Percentiles rank a stretch among this genome's conserved stretches.
These are phyloP conservation scores for Zelopaecilomyces penicillatus DNA, from an alignment of 2,329 filamentous ascomycete genomes.

Conservation along the genomic window DNA sequence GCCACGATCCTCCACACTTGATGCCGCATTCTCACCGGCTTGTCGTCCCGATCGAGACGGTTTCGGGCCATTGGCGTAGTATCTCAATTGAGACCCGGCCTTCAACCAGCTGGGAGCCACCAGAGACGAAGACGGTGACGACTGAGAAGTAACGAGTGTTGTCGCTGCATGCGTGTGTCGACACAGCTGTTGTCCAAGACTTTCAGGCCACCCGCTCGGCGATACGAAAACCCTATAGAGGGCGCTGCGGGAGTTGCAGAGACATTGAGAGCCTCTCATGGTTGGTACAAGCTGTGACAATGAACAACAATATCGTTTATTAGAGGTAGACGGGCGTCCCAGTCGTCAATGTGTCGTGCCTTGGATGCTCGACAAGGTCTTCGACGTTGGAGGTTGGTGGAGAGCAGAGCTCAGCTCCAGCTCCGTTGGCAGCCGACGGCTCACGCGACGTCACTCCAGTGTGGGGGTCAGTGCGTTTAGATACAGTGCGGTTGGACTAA, in stretches of 20 bases:
- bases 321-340: no score
- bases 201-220: constrained; percentile 21
- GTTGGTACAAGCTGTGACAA: constrained; percentile 6
- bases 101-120: neutral
- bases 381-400: no score
- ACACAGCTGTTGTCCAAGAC: constrained; percentile 6
- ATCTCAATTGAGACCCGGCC: constrained; percentile 1
- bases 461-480: no score
- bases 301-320: no score
- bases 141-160: constrained; percentile 4
- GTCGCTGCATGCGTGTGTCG: constrained; percentile 12
- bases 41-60: neutral
- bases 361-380: neutral
- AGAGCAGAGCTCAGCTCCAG: no score
- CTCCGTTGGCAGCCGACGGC: no score
- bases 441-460: no score
- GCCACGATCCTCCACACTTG: constrained; percentile 14
- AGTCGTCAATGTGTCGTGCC: neutral
- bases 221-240: constrained; percentile 40
- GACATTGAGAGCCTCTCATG: constrained; percentile 31
- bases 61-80: neutral
- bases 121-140: constrained; percentile 9
- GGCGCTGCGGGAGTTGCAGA: constrained; percentile 37
- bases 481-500: no score
- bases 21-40: neutral